Conservation (phyloP, 176 grass and related monocot genomes). For the Oryza meridionalis region DNA sequence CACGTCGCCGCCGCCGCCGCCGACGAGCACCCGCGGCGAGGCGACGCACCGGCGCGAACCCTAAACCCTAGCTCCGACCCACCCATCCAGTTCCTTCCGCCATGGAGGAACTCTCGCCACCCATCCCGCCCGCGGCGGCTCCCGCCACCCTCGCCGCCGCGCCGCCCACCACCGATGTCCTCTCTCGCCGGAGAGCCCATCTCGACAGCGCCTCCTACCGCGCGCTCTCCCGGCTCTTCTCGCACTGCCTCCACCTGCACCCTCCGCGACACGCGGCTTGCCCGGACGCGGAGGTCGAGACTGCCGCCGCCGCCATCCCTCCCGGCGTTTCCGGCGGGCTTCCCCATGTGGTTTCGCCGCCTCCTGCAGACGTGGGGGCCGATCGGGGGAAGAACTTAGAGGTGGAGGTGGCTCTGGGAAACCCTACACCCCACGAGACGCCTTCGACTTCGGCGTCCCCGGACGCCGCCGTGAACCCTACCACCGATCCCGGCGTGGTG, state of each 20-base stretch:
- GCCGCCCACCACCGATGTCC: not conserved
- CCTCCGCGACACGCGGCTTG: not conserved
- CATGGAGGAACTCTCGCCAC: conserved; percentile 33
- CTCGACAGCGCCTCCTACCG: conserved; percentile 75
- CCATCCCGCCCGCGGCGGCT: not conserved
- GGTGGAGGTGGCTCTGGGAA: not conserved
- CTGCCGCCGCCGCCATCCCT: conserved; percentile 9
- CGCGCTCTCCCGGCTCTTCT: conserved; percentile 72
- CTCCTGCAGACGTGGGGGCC: not conserved
- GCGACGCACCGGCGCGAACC: not conserved
- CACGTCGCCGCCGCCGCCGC: conserved; percentile 4
- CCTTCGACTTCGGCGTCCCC: not conserved
- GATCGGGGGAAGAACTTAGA: conserved; percentile 10
- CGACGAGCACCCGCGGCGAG: conserved; percentile 28
- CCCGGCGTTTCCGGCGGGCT: not conserved
- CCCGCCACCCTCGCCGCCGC: not conserved
- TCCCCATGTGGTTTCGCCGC: not conserved
- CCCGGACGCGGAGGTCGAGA: not conserved
- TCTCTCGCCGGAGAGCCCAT: conserved; percentile 59
- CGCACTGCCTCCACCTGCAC: conserved; percentile 57
- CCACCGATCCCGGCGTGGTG: not conserved
- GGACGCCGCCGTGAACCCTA: conserved; percentile 26
- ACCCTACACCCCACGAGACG: not conserved
- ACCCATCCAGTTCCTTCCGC: not conserved
- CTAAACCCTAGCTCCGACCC: conserved; percentile 27